Evolutionary conservation across 2,329 filamentous ascomycete species (phyloP).

Genomic region (Talaromyces sp.): DNA sequence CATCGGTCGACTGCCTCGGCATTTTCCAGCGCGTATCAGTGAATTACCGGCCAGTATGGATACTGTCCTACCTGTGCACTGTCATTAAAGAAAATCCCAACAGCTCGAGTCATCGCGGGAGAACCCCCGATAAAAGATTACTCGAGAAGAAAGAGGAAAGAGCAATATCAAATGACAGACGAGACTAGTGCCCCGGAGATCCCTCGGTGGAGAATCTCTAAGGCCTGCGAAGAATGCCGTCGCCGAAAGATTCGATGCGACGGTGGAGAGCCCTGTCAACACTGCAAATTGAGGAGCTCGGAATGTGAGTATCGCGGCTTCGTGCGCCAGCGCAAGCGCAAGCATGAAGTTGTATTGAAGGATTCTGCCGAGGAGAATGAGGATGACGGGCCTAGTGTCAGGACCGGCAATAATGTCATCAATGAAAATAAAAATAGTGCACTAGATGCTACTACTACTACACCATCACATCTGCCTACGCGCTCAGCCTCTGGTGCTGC

Average conservation of each 20-base stretch:
- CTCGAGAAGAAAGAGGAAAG: not conserved
- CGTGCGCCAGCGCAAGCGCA: conserved; percentile 30
- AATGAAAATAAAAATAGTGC: not conserved
- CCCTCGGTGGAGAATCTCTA: conserved; percentile 30
- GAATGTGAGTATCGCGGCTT: conserved; percentile 33
- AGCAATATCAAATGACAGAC: conserved; percentile 19
- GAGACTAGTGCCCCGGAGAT: conserved; percentile 12
- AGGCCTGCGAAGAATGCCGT: conserved; percentile 38
- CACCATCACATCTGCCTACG: not conserved
- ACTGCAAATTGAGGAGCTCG: conserved; percentile 27
- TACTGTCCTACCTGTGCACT: not conserved
- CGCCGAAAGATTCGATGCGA: conserved; percentile 39
- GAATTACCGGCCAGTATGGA: not conserved
- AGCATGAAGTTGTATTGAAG: conserved; percentile 16
- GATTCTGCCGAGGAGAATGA: conserved; percentile 13
- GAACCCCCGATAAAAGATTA: not conserved
- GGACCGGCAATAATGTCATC: not conserved
- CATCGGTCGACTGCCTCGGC: not conserved
- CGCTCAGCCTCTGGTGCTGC: not conserved
- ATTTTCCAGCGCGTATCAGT: not conserved
- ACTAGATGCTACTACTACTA: not conserved
- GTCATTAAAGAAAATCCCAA: not conserved
- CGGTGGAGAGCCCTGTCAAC: conserved; percentile 35
- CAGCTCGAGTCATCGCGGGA: not conserved
- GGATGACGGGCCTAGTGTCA: not conserved